Evolutionary conservation across 2,329 filamentous ascomycete species (phyloP).

Genomic region (Fusarium subglutinans): DNA sequence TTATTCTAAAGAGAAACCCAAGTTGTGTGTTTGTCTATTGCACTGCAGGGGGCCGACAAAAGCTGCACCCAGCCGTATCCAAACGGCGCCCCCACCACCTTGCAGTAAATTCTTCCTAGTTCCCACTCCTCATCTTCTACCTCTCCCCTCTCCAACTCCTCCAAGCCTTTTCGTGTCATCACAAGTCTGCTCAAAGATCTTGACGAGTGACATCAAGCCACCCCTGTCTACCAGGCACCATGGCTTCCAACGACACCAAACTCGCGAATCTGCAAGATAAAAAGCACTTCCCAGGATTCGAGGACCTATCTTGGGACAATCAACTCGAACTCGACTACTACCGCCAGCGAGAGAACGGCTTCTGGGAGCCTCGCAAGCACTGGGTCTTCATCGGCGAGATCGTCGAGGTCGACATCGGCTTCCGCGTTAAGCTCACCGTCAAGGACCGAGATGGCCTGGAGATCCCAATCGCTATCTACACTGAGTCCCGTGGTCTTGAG

Average conservation of each 20-base stretch:
- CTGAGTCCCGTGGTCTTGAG: background rate
- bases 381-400: slow-evolving; percentile 32
- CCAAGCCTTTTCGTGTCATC: accelerated
- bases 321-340: background rate
- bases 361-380: background rate
- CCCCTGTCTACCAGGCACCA: accelerated
- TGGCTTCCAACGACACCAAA: background rate
- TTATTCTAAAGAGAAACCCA: background rate
- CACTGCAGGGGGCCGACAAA: background rate
- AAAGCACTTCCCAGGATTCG: slow-evolving; percentile 6
- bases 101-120: background rate
- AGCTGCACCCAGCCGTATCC: background rate
- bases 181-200: no score
- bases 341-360: background rate
- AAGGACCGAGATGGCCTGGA: slow-evolving; percentile 7
- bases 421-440: background rate
- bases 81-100: background rate
- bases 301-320: background rate
- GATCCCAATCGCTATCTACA: slow-evolving; percentile 4
- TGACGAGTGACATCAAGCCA: background rate
- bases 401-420: background rate
- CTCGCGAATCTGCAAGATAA: background rate
- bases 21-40: background rate
- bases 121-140: background rate
- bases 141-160: background rate